Base-by-base conservation (phyloP, 305 asterid species). In the Fraxinus angustifolia region DNA sequence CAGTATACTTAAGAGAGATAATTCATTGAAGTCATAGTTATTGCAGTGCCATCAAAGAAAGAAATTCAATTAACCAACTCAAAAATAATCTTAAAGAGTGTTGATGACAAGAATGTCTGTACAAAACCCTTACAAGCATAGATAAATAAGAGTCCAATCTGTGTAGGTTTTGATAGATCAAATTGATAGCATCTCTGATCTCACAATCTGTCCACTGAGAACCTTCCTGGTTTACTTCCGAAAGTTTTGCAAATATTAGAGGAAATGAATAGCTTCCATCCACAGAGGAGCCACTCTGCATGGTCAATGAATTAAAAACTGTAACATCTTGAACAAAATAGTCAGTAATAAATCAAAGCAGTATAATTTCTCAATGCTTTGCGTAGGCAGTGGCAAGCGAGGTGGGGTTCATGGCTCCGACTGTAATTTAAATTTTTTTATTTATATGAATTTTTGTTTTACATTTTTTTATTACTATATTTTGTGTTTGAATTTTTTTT, bases 141-240 rank as follows among this genome's bases (percentile, higher is more conserved):
- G 95, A 90, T 83, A 94, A 19, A 79, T 94, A 93, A 21, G 94
- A 85, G 87, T 94, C 93, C 89, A 96, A 85, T 85, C 87, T 89
- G 80, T 83, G 90, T 76, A 96, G 91, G 86, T 96, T 96, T 80
- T 93, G 93, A 84, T 92, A 87, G 53, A 94, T 90, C 88, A 94
- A 68, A 89, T 87, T 92, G 88, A 91, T 87, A 72, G 97, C 92
- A 88, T 96, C 98, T 83, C 85, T 89, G 76, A 90, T 90, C 88
- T 93, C 99, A 83, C 92, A 88, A 76, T 91, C 92, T 71, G 97
- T 91, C 98, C 98, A 94, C 88, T 82, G 97, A 68, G 96, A 96
- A 79, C 91, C 96, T 88, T 90, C 96, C 80, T 84, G 94, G 83
- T 91, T 91, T 81, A 91, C 92, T 88, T 93, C 97, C 81, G 97